These are phyloP conservation scores for Acer saccharum DNA, from an alignment of 345 rosid species.

Conservation along the genomic window DNA sequence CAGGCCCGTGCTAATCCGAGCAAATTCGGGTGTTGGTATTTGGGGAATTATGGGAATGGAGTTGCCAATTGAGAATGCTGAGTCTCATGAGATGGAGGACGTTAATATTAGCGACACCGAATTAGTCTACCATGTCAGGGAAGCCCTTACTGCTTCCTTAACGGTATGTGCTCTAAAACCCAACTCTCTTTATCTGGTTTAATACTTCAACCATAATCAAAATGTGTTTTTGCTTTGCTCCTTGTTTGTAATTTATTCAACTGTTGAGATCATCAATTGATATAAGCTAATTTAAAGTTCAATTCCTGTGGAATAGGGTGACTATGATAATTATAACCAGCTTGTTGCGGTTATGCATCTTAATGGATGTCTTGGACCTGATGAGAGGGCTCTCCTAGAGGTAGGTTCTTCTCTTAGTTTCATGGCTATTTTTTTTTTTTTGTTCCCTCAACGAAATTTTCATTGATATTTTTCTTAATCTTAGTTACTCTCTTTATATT, in stretches of 20 bases:
- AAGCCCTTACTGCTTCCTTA: constrained; percentile 46
- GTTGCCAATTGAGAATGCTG: not conserved
- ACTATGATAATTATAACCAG: constrained; percentile 51
- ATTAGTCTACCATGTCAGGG: constrained; percentile 49
- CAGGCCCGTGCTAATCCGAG: not conserved
- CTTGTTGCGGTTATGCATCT: constrained; percentile 65
- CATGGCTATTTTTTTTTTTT: not conserved
- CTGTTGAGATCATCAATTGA: not conserved
- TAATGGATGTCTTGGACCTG: constrained; percentile 39
- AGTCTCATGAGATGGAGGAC: constrained; percentile 29
- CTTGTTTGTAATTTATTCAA: no score
- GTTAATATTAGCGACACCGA: constrained; percentile 45
- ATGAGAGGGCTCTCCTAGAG: constrained; percentile 76
- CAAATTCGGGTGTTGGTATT: not conserved
- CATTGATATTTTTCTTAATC: not conserved
- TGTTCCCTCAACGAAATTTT: not conserved
- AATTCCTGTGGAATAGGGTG: constrained; percentile 47
- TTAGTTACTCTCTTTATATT: constrained; percentile 9
- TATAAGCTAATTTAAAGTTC: not conserved
- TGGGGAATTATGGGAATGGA: constrained; percentile 31
- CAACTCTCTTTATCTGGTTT: not conserved
- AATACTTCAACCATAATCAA: no score
- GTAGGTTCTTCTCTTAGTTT: constrained; percentile 32
- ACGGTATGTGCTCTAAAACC: constrained; percentile 29
- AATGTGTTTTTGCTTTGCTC: no score